Evolutionary conservation across 2,329 filamentous ascomycete genomes (phyloP).

Genomic region (Gnomoniopsis sp.): DNA sequence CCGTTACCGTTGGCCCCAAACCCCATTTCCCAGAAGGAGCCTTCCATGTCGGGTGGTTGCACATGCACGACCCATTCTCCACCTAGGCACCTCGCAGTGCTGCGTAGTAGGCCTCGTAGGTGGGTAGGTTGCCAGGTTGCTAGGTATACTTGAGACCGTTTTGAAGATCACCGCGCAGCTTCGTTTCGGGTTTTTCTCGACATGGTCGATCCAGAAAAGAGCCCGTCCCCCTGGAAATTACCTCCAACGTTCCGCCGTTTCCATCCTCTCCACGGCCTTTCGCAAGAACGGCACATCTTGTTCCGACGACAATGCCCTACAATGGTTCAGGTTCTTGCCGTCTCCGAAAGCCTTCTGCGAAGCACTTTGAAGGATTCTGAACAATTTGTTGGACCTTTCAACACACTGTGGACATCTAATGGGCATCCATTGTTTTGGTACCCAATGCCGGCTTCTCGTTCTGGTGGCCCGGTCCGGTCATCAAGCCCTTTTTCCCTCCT

Average conservation of each 20-base stretch:
- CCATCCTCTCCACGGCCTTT: not conserved
- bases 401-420: too few species aligned
- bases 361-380: too few species aligned
- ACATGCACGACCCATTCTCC: not conserved
- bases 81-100: too few species aligned
- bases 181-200: not conserved
- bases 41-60: too few species aligned
- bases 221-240: not conserved
- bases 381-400: not conserved
- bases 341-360: too few species aligned
- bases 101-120: too few species aligned
- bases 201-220: not conserved
- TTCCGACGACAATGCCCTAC: not conserved
- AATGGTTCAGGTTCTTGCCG: too few species aligned
- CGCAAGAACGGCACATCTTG: not conserved
- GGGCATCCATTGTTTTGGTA: not conserved
- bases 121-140: too few species aligned
- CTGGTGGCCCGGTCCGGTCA: too few species aligned
- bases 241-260: not conserved
- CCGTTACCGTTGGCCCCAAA: too few species aligned
- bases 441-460: not conserved
- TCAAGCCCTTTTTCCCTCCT: too few species aligned
- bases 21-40: too few species aligned
- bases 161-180: not conserved
- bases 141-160: constrained; percentile 10